Conservation (phyloP, 2,329 filamentous ascomycete genomes). For the Fusarium avenaceum region DNA sequence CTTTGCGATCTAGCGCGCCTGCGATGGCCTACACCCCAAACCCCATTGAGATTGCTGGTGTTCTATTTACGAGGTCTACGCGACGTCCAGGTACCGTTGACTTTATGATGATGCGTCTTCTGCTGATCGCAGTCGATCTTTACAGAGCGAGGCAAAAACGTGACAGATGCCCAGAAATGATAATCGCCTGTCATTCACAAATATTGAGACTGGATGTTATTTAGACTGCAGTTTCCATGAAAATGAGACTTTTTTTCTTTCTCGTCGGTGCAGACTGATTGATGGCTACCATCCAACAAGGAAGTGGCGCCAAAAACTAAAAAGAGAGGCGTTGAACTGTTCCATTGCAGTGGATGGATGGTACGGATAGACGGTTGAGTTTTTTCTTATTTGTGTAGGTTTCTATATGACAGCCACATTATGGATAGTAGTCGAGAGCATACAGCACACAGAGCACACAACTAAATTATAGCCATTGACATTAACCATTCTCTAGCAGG, state of each 20-base stretch:
- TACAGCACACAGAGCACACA: no score
- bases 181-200: slow-evolving; percentile 4
- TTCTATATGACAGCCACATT: background rate
- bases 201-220: background rate
- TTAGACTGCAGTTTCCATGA: background rate
- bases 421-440: background rate
- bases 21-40: slow-evolving; percentile 24
- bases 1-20: slow-evolving; percentile 19
- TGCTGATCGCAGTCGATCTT: slow-evolving; percentile 33
- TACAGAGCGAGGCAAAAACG: slow-evolving; percentile 21
- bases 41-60: slow-evolving; percentile 29
- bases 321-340: slow-evolving; percentile 30
- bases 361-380: no score
- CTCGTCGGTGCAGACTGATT: slow-evolving; percentile 1
- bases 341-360: slow-evolving; percentile 1
- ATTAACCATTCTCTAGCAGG: background rate
- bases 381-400: background rate
- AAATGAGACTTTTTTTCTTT: background rate
- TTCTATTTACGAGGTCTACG: slow-evolving; percentile 36
- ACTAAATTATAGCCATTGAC: background rate
- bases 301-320: slow-evolving; percentile 25
- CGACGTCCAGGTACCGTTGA: slow-evolving; percentile 17
- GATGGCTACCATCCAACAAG: slow-evolving; percentile 14
- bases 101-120: slow-evolving; percentile 16
- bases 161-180: slow-evolving; percentile 38